These are phyloP conservation scores for Emergomyces orientalis DNA, from an alignment of 2,329 filamentous ascomycete genomes.

Conservation along the genomic window DNA sequence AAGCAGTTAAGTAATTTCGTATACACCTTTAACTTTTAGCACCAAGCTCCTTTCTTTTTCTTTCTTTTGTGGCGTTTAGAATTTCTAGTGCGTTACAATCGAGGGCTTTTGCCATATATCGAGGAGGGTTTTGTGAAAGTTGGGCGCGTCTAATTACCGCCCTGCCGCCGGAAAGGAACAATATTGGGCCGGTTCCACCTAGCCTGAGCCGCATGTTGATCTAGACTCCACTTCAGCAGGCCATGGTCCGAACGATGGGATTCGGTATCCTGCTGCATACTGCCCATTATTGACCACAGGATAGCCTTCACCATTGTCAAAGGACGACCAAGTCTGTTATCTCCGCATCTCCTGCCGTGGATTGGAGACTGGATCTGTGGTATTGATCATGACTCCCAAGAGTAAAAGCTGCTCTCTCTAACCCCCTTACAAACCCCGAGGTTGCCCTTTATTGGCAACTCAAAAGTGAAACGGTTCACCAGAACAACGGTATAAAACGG, in stretches of 20 bases:
- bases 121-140: too few relatives aligned
- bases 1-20: too few relatives aligned
- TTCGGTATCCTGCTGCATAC: not conserved
- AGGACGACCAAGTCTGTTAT: not conserved
- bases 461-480: not conserved
- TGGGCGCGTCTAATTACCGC: not conserved
- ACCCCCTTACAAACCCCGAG: not conserved
- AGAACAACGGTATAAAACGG: not conserved
- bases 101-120: too few relatives aligned
- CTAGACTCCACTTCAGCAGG: slow-evolving; percentile 3
- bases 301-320: not conserved
- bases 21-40: too few relatives aligned
- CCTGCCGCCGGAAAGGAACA: not conserved
- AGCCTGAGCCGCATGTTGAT: not conserved
- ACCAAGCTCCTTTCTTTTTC: too few relatives aligned
- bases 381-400: slow-evolving; percentile 5
- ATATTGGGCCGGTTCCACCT: not conserved
- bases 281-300: not conserved
- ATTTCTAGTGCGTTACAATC: too few relatives aligned
- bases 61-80: too few relatives aligned
- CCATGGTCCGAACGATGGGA: not conserved
- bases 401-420: not conserved
- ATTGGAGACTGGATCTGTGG: not conserved
- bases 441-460: not conserved
- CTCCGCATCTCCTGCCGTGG: not conserved